Evolutionary conservation across 1,284 basidiomycete genomes (phyloP), one percentile per base, ranked within the genome.

Genomic region (Erythrobasidium hasegawianum): DNA sequence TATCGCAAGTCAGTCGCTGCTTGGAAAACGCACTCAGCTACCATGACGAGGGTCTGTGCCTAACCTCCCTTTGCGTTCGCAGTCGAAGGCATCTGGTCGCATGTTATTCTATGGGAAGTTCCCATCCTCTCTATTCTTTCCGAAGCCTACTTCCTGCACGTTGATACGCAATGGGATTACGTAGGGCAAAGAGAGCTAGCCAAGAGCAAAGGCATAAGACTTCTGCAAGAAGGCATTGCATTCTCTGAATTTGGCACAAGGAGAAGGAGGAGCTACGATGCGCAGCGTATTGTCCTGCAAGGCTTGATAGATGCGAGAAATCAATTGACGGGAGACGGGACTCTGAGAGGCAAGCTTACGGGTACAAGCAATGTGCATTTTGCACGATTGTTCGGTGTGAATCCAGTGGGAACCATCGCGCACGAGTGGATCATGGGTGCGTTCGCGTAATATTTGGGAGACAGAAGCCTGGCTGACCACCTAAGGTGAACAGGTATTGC

Each of bases 231-330:
- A 0, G 87, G 86, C 2, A 88, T 93, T 71, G 75, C 79, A 1
- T 88, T 96, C 75, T 92, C 87, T 74, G 96, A 98, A 75, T 97
- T 97, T 70, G 96, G 96, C 1, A 95, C 94, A 1, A 83, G 95
- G 13, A 81, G 96, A 43, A 80, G 96, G 69, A 81, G 96, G 45
- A 91, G 90, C 3, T 91, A 85, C 72, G 77, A 83, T 13, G 81
- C 85, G 0, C 96, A 98, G 69, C 88, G 91, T 71, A 77, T 88
- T 41, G 87, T 97, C 22, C 79, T 98, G 29, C 76, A 82, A 55
- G 84, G 83, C 0, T 80, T 98, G 49, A 76, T 88, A 39, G 81
- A 81, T 14, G 92, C 88, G 4, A 78, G 82, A 40, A 78, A 82
- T 27, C 84, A 86, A 47, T 77, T 79, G 47, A 75, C 80, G 11